Percentiles rank a stretch among this genome's conserved stretches.
These are phyloP conservation scores for Colletotrichum costaricense DNA, from an alignment of 2,329 filamentous ascomycete genomes.

Conservation along the genomic window DNA sequence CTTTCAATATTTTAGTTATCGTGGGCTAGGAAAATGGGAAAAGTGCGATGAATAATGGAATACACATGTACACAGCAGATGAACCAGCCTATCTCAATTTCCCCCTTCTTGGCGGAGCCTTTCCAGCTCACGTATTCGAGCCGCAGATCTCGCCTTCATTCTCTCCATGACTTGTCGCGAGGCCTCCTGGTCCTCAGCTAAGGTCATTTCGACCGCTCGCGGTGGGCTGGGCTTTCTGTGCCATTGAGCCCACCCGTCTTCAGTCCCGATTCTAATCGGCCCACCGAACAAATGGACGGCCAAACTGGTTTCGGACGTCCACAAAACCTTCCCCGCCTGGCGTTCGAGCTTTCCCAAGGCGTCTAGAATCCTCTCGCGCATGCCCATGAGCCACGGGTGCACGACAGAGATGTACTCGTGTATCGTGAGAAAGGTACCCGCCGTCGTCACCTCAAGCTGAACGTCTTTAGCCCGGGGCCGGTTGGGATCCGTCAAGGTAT, in stretches of 20 bases:
- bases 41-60: no score
- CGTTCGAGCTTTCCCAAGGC: neutral
- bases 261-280: neutral
- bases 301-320: neutral
- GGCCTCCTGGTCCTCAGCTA: neutral
- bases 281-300: neutral
- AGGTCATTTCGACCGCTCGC: neutral
- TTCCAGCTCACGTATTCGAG: slow-evolving; percentile 10
- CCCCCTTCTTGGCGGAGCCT: slow-evolving; percentile 4
- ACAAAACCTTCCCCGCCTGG: no score
- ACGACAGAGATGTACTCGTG: slow-evolving; percentile 39
- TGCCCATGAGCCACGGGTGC: slow-evolving; percentile 38
- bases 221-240: neutral
- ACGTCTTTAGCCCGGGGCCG: slow-evolving; percentile 16
- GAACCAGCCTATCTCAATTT: no score
- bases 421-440: slow-evolving; percentile 37
- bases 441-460: slow-evolving; percentile 28
- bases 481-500: neutral
- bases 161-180: neutral
- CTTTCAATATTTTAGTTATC: no score
- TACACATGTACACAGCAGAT: no score
- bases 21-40: no score
- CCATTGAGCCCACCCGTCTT: neutral
- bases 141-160: neutral
- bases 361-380: slow-evolving; percentile 13